These are phyloP conservation scores for Sutorius eximius DNA, from an alignment of 1,284 basidiomycete species.

Conservation along the genomic window DNA sequence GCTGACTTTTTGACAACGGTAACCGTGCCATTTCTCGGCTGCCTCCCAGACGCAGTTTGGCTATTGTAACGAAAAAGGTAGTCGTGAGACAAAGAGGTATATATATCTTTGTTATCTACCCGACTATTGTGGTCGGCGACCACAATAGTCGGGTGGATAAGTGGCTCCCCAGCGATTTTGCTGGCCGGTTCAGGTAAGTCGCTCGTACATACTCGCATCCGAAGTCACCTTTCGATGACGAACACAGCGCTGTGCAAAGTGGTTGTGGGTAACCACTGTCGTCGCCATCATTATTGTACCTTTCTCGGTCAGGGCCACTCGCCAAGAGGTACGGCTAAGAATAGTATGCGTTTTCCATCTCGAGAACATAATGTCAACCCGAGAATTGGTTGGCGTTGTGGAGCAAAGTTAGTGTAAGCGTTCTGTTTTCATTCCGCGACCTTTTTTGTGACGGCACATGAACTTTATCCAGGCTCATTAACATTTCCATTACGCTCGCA, in stretches of 20 bases:
- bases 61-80: not conserved
- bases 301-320: not conserved
- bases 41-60: not conserved
- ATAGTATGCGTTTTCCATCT: not conserved
- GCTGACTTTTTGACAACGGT: not conserved
- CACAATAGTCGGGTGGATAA: too few relatives aligned
- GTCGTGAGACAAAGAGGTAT: not conserved
- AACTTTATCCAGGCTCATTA: not conserved
- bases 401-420: not conserved
- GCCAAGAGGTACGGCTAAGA: not conserved
- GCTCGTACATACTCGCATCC: not conserved
- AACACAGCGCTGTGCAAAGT: not conserved
- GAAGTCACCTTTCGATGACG: not conserved
- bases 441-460: constrained; percentile 1
- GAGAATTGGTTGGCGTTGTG: not conserved
- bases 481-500: not conserved
- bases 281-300: not conserved
- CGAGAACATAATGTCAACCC: not conserved
- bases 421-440: not conserved
- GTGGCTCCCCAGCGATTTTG: too few relatives aligned
- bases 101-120: not conserved
- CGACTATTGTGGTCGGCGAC: too few relatives aligned
- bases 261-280: not conserved
- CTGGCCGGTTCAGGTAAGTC: not conserved
- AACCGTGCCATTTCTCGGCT: not conserved